These are phyloP conservation scores for Harrya chromipes DNA, from an alignment of 768 basidiomycete species.

Conservation along the genomic window DNA sequence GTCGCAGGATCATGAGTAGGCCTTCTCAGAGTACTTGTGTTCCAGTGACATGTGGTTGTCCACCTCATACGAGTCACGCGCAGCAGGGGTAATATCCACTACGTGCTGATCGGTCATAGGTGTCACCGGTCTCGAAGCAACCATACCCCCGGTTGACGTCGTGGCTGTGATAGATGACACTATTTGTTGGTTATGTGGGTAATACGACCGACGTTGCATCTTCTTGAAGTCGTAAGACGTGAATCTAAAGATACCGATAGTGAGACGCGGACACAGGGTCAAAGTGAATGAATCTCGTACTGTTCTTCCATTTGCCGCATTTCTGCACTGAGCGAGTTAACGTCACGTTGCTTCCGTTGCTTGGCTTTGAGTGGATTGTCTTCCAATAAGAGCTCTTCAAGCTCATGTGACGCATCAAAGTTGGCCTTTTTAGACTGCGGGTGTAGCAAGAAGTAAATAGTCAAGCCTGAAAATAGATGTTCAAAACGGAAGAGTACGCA, in stretches of 20 bases:
- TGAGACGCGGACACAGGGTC: background rate
- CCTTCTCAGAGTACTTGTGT: slow-evolving; percentile 45
- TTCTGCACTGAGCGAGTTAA: slow-evolving; percentile 76
- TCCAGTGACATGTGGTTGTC: slow-evolving; percentile 40
- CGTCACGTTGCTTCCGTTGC: slow-evolving; percentile 86
- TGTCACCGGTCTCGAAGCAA: slow-evolving; percentile 71
- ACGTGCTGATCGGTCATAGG: slow-evolving; percentile 50
- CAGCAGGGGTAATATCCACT: slow-evolving; percentile 42
- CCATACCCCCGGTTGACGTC: slow-evolving; percentile 66
- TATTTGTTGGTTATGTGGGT: slow-evolving; percentile 74
- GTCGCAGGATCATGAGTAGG: slow-evolving; percentile 40
- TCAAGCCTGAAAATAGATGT: background rate
- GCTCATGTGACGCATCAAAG: slow-evolving; percentile 97
- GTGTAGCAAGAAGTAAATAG: slow-evolving; percentile 1
- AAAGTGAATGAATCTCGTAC: slow-evolving; percentile 42
- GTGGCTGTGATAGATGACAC: slow-evolving; percentile 66
- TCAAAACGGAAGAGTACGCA: slow-evolving; percentile 34
- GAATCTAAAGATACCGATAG: slow-evolving; percentile 51
- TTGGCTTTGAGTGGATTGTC: slow-evolving; percentile 97
- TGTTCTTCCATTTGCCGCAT: slow-evolving; percentile 99
- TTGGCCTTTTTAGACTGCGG: slow-evolving; percentile 95
- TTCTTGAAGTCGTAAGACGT: slow-evolving; percentile 89
- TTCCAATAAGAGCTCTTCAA: slow-evolving; percentile 93
- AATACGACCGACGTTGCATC: slow-evolving; percentile 89
- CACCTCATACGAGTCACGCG: slow-evolving; percentile 41